These are phyloP conservation scores for Mesembryanthemum crystallinum DNA, from an alignment of 148 eudicot species.

Conservation along the genomic window DNA sequence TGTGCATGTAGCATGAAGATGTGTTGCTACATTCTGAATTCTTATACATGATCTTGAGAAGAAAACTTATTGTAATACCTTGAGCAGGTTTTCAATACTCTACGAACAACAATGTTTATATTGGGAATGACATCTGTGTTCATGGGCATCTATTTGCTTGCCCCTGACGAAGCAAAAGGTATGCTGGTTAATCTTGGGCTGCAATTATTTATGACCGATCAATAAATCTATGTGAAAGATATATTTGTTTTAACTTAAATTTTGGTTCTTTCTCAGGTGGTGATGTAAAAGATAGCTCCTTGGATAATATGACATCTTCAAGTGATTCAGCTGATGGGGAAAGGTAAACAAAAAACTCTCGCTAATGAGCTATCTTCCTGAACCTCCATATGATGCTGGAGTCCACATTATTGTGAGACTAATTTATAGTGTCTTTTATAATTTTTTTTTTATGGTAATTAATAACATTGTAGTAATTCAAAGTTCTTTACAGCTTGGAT, in stretches of 20 bases:
- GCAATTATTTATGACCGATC: background rate
- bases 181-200: slow-evolving; percentile 3
- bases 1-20: background rate
- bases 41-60: slow-evolving; percentile 1
- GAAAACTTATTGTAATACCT: slow-evolving; percentile 3
- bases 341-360: slow-evolving; percentile 38
- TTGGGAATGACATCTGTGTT: slow-evolving; percentile 90
- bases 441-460: too few species aligned
- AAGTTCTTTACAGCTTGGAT: too few species aligned
- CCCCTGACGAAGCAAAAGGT: slow-evolving; percentile 95
- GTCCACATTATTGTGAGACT: background rate
- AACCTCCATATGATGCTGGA: background rate
- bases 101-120: slow-evolving; percentile 84
- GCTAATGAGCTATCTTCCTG: background rate
- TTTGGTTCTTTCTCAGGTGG: slow-evolving; percentile 50
- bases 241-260: background rate
- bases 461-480: too few species aligned
- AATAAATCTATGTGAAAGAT: background rate
- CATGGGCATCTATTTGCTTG: slow-evolving; percentile 88
- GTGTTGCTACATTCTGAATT: background rate
- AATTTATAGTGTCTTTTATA: background rate
- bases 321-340: slow-evolving; percentile 51
- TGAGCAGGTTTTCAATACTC: slow-evolving; percentile 72
- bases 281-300: slow-evolving; percentile 63
- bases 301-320: slow-evolving; percentile 51